Base-by-base conservation (phyloP, 345 rosid genomes). In the Ceriops tagal region DNA sequence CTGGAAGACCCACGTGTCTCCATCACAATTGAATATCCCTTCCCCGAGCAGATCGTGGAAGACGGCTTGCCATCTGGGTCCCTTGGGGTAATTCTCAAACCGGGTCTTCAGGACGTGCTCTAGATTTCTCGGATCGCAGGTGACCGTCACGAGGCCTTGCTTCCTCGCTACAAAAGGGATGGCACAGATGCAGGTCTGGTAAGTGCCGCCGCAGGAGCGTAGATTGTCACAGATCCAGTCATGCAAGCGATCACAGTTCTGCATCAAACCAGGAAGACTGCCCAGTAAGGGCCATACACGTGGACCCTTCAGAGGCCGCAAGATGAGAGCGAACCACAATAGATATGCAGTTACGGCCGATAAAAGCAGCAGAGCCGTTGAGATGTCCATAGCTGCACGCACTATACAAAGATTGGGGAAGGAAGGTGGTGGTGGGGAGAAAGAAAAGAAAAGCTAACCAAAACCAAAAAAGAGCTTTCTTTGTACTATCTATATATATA, bases 201-300 rank as follows among this genome's bases (percentile, higher is more conserved):
- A 95, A 30, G 98, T 95, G 62, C 99, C 99, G 46, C 96, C 93
- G 71, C 92, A 86, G 13, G 93, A 97, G 10, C 83, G 91, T 37
- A 92, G 98, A 72, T 90, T 95, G 78, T 90, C 97, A 71, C 85
- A 81, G 87, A 95, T 95, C 99, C 98, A 95, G 76, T 95, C 99
- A 56, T 92, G 98, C 89, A 95, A 67, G 61, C 98, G 88, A 68
- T 92, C 96, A 70, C 87, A 83, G 39, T 95, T 95, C 84, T 87
- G 88, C 58, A 95, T 84, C 65, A 95, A 73, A 5, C 97, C 97
- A 1, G 99, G 98, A 7, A 95, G 92, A 79, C 98, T 95, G 31
- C 99, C 99, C 74, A 92, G 49, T 43, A 95, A 55, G 5, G 96
- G 93, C 96, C 96, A 92, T 28, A 95, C 99, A 68, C 92, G 88